Evolutionary conservation across 2,329 filamentous ascomycete genomes (phyloP).

Genomic region (Colletotrichum coccodes): DNA sequence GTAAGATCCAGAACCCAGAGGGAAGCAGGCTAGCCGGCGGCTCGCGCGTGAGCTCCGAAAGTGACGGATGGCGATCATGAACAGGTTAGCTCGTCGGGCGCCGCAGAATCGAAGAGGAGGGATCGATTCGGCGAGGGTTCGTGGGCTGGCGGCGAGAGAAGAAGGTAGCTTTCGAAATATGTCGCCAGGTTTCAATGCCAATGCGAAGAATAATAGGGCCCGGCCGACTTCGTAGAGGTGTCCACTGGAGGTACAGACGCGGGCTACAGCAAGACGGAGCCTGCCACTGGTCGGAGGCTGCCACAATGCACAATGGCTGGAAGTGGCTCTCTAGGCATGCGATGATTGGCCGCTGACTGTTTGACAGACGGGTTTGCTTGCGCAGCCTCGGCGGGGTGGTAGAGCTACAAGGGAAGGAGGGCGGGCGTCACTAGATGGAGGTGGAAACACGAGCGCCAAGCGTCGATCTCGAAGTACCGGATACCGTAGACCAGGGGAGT

Average conservation of each 20-base stretch:
- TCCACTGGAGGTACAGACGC: conserved; percentile 14
- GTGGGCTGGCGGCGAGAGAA: neutral
- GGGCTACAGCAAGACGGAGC: conserved; percentile 13
- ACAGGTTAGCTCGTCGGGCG: conserved; percentile 24
- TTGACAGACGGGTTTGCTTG: conserved; percentile 20
- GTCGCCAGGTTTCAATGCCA: conserved; percentile 15
- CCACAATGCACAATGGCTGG: conserved; percentile 16
- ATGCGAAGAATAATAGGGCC: conserved; percentile 3
- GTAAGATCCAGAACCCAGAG: conserved; percentile 27
- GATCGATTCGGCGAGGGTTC: neutral
- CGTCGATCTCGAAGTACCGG: conserved; percentile 22
- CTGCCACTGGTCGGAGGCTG: conserved; percentile 23
- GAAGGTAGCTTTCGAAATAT: conserved; percentile 7
- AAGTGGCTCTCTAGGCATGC: conserved; percentile 13
- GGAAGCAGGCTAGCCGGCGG: conserved; percentile 30
- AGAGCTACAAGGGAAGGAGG: conserved; percentile 20
- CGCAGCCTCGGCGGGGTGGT: conserved; percentile 31
- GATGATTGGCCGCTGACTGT: conserved; percentile 23
- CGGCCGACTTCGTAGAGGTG: conserved; percentile 13
- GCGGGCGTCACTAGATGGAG: neutral
- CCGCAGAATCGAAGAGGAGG: neutral
- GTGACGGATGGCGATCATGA: conserved; percentile 30
- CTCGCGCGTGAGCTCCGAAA: conserved; percentile 33
- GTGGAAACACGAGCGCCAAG: conserved; percentile 4
- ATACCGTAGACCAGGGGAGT: neutral